A percentile compares a stretch with the other conserved stretches of the same genome.
These are phyloP conservation scores for Iberis pinnata DNA, from an alignment of 345 rosid genomes.

Conservation along the genomic window DNA sequence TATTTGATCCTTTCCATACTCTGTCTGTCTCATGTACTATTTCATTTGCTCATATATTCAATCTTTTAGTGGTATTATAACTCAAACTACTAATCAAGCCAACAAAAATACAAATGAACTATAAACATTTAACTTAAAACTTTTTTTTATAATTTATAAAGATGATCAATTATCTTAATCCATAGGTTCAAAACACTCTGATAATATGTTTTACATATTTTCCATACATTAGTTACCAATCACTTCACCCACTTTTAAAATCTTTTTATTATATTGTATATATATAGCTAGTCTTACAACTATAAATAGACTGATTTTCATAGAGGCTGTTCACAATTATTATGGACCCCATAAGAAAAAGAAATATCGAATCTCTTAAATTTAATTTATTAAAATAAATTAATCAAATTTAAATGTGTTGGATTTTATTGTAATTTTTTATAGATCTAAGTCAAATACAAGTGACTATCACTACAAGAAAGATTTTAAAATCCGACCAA, in stretches of 20 bases:
- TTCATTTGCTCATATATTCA: constrained; percentile 4
- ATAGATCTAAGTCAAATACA: too few relatives aligned
- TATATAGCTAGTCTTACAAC: too few relatives aligned
- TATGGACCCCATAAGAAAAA: too few relatives aligned
- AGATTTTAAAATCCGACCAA: too few relatives aligned
- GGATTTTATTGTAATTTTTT: too few relatives aligned
- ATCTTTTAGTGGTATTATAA: neutral
- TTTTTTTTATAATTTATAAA: too few relatives aligned
- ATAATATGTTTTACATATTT: neutral
- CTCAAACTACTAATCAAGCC: constrained; percentile 6
- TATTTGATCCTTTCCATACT: constrained; percentile 27
- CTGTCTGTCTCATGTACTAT: constrained; percentile 18
- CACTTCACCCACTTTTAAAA: neutral
- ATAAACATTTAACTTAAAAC: constrained; percentile 7
- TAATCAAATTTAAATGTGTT: too few relatives aligned
- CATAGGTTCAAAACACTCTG: neutral
- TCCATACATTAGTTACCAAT: neutral
- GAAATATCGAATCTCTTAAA: too few relatives aligned
- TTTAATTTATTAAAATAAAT: too few relatives aligned
- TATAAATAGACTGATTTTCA: neutral
- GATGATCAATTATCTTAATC: neutral
- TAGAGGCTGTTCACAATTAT: neutral
- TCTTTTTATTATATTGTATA: too few relatives aligned
- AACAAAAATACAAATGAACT: neutral
- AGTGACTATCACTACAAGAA: too few relatives aligned